Evolutionary conservation across 768 basidiomycete genomes (phyloP).

Genomic region (Mycena venus): DNA sequence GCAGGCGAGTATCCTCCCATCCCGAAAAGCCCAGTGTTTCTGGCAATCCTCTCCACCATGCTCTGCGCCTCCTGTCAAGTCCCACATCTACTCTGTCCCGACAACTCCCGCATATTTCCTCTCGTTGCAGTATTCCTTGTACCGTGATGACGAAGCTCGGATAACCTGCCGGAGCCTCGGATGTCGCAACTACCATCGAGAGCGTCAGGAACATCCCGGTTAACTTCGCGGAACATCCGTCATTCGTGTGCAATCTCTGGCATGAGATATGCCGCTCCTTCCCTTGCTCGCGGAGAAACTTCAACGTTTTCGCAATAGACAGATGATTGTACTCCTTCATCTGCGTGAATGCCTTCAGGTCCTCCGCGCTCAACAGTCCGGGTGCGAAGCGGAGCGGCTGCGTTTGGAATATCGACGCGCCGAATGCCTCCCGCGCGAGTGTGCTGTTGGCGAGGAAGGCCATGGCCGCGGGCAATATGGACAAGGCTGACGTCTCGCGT

Average conservation of each 20-base stretch:
- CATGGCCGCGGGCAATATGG: conserved; percentile 27
- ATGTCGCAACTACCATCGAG: conserved; percentile 21
- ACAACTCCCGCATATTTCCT: conserved; percentile 28
- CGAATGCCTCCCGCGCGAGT: conserved; percentile 30
- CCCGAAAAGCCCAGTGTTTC: conserved; percentile 28
- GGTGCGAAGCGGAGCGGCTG: conserved; percentile 34
- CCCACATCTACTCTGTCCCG: conserved; percentile 23
- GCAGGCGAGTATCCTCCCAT: conserved; percentile 28
- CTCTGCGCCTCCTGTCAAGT: conserved; percentile 24
- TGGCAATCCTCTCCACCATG: conserved; percentile 32
- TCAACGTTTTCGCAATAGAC: conserved; percentile 21
- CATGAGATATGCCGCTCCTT: conserved; percentile 25
- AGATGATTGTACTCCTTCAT: conserved; percentile 32
- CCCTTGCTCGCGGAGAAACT: conserved; percentile 29
- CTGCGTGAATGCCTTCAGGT: conserved; percentile 26
- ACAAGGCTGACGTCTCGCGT: conserved; percentile 19
- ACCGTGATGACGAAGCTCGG: conserved; percentile 28
- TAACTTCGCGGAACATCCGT: conserved; percentile 25
- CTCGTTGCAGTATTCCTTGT: conserved; percentile 20
- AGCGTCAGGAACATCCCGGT: conserved; percentile 24
- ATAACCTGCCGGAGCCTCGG: conserved; percentile 30
- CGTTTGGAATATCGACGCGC: conserved; percentile 25
- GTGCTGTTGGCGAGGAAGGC: conserved; percentile 33
- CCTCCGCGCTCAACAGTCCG: conserved; percentile 23
- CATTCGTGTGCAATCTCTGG: conserved; percentile 4